phyloP scores from a whole-genome alignment of 2,329 filamentous ascomycete genomes.

The Diaporthe destruens region DNA sequence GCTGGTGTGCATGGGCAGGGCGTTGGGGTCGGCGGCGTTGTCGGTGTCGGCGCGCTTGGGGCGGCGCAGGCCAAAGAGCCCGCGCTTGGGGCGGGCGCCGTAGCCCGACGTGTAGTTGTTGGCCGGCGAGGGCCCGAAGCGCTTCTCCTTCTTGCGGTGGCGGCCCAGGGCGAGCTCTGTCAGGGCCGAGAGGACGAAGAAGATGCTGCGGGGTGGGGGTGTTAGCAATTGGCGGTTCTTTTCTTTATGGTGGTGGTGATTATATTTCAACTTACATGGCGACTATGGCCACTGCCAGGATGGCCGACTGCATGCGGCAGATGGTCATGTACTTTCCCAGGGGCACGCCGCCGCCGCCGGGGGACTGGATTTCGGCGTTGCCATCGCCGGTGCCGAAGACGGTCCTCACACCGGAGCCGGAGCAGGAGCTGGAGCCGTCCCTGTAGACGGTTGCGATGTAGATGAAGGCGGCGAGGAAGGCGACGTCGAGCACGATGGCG shows the following conservation, averaged over 20 bases:
- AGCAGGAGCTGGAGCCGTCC: constrained; percentile 75
- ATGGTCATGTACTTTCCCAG: constrained; percentile 65
- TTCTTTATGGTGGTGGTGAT: too few species aligned
- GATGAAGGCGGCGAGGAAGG: constrained; percentile 82
- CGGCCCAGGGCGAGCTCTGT: constrained; percentile 48
- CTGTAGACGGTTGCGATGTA: constrained; percentile 84
- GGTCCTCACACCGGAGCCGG: constrained; percentile 68
- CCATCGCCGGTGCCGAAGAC: constrained; percentile 76
- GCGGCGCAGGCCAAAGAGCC: constrained; percentile 51
- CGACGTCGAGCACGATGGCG: constrained; percentile 80
- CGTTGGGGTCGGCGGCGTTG: constrained; percentile 48
- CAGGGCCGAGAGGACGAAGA: constrained; percentile 47
- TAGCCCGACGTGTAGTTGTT: constrained; percentile 57
- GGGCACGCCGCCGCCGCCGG: constrained; percentile 62
- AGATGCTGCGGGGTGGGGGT: constrained; percentile 49
- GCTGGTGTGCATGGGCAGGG: constrained; percentile 52
- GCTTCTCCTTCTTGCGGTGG: constrained; percentile 53
- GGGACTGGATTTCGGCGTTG: constrained; percentile 59
- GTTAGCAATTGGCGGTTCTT: too few species aligned
- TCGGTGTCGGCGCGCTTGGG: constrained; percentile 42
- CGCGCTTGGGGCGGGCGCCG: constrained; percentile 45
- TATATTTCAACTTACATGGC: constrained; percentile 69
- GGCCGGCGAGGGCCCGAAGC: constrained; percentile 55
- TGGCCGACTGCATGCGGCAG: constrained; percentile 82
- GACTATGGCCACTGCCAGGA: constrained; percentile 82